Evolutionary conservation across 306 rosid species (phyloP).

Genomic region (Fragaria iinumae): DNA sequence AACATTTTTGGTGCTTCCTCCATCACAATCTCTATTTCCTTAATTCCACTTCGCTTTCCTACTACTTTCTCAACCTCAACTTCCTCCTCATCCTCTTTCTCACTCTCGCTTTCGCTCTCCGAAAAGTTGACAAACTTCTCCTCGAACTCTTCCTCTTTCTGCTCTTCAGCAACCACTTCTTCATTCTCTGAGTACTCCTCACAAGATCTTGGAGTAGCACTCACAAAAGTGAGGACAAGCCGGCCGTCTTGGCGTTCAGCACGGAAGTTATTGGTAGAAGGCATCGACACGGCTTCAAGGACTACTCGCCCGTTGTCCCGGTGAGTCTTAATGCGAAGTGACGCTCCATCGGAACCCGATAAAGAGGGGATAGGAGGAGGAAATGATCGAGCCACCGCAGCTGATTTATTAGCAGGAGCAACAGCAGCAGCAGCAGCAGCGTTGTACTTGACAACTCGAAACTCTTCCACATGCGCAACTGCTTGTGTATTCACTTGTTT

Average conservation of each 20-base stretch:
- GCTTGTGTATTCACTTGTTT: not conserved
- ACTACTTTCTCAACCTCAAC: constrained; percentile 19
- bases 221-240: constrained; percentile 63
- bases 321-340: constrained; percentile 52
- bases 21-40: constrained; percentile 26
- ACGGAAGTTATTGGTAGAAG: constrained; percentile 47
- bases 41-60: constrained; percentile 13
- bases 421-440: constrained; percentile 12
- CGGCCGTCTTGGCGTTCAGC: constrained; percentile 74
- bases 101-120: constrained; percentile 23
- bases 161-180: constrained; percentile 5
- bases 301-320: constrained; percentile 83
- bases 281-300: constrained; percentile 69
- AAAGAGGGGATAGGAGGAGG: constrained; percentile 79
- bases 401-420: constrained; percentile 30
- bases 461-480: constrained; percentile 23
- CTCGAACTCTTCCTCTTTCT: constrained; percentile 25
- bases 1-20: constrained; percentile 30
- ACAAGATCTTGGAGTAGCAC: not conserved
- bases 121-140: constrained; percentile 11
- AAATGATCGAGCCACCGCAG: constrained; percentile 31
- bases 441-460: constrained; percentile 27
- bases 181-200: constrained; percentile 7
- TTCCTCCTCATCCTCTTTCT: constrained; percentile 13
- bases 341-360: constrained; percentile 37